phyloP scores from a whole-genome alignment of 1,284 basidiomycete species.

The Boletus smithii region DNA sequence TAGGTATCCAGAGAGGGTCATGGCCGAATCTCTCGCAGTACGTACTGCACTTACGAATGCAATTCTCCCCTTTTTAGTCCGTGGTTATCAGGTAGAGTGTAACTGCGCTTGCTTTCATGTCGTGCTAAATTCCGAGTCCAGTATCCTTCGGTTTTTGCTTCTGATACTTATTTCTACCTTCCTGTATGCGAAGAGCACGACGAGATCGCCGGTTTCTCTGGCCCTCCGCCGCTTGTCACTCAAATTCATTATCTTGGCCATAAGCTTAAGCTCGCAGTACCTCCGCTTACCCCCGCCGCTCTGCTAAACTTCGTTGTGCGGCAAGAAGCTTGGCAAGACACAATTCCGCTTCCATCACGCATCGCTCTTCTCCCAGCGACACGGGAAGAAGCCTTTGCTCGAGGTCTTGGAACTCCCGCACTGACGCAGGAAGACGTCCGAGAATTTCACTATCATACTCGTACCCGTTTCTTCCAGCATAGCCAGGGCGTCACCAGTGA shows the following conservation, averaged over 20 bases:
- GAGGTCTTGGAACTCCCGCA: constrained; percentile 20
- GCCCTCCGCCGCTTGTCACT: constrained; percentile 29
- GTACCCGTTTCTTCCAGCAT: constrained; percentile 33
- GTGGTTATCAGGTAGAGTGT: constrained; percentile 37
- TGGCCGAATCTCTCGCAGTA: constrained; percentile 15
- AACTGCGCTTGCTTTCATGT: neutral
- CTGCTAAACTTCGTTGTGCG: constrained; percentile 37
- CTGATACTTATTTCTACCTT: constrained; percentile 39
- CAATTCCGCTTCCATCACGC: constrained; percentile 23
- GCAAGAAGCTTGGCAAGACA: constrained; percentile 37
- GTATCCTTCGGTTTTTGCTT: constrained; percentile 42
- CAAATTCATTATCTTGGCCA: constrained; percentile 42
- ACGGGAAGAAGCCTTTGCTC: constrained; percentile 33
- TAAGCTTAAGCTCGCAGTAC: constrained; percentile 38
- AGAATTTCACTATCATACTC: constrained; percentile 38
- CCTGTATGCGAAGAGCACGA: constrained; percentile 34
- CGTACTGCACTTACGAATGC: constrained; percentile 29
- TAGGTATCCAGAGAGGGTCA: constrained; percentile 20
- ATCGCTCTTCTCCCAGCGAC: constrained; percentile 32
- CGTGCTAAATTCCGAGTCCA: constrained; percentile 19
- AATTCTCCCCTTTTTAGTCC: constrained; percentile 34
- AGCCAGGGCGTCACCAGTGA: constrained; percentile 19
- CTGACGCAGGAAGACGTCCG: constrained; percentile 40
- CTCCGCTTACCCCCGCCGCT: constrained; percentile 39
- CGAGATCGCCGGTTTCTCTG: constrained; percentile 25